Conservation (phyloP, 345 rosid genomes). For the Schrenkiella parvula region DNA sequence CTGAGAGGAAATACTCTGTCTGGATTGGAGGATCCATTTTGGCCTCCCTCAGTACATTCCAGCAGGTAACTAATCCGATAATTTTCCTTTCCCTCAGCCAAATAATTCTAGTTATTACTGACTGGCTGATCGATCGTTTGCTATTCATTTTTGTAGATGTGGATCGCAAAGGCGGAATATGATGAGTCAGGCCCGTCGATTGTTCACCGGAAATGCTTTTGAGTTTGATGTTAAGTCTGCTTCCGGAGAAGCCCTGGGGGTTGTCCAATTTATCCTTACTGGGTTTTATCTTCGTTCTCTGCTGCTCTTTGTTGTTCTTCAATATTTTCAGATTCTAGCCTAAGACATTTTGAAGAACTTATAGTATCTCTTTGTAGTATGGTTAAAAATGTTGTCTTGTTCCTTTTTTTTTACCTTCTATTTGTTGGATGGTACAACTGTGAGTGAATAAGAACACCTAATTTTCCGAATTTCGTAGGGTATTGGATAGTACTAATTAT, state of each 20-base stretch:
- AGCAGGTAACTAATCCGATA: conserved; percentile 48
- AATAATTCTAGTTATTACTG: background rate
- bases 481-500: background rate
- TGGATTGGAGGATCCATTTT: conserved; percentile 89
- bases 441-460: conserved; percentile 16
- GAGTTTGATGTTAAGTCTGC: conserved; percentile 31
- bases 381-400: conserved; percentile 6
- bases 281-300: conserved; percentile 12
- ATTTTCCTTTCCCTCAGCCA: background rate
- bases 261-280: background rate
- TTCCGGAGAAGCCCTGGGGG: conserved; percentile 5
- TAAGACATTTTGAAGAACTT: conserved; percentile 6
- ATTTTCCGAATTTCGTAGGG: background rate
- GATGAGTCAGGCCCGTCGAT: conserved; percentile 91
- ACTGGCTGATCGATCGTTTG: background rate
- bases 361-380: conserved; percentile 8
- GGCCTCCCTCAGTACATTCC: conserved; percentile 93
- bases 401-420: background rate
- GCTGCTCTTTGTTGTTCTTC: conserved; percentile 3
- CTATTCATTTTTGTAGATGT: conserved; percentile 47
- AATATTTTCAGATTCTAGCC: background rate
- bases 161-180: conserved; percentile 87
- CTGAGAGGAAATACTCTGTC: conserved; percentile 84
- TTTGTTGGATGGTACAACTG: conserved; percentile 4
- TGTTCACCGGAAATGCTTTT: conserved; percentile 91